Conservation (phyloP, 495 filamentous ascomycete species). For the Hyaloscypha hepaticicola region DNA sequence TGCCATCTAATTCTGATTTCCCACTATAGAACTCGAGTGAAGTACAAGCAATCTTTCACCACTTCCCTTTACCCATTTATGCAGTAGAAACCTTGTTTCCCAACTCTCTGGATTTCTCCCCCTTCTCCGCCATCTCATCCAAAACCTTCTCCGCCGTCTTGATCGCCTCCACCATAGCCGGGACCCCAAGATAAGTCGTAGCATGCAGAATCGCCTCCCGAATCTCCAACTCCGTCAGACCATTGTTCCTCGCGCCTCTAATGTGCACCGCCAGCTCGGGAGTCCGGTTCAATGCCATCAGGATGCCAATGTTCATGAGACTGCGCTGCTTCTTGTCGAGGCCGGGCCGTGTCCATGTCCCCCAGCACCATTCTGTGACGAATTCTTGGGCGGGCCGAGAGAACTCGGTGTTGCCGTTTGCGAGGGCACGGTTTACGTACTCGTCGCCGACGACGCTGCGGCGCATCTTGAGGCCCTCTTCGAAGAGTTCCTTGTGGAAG, state of each 20-base stretch:
- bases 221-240: constrained; percentile 52
- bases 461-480: constrained; percentile 53
- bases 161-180: constrained; percentile 56
- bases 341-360: constrained; percentile 53
- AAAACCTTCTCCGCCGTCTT: constrained; percentile 40
- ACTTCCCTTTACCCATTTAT: too few species aligned
- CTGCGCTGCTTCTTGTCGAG: constrained; percentile 53
- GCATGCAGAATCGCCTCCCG: constrained; percentile 54
- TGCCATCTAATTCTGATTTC: too few species aligned
- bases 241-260: constrained; percentile 55
- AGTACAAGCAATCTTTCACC: neutral
- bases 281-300: constrained; percentile 51
- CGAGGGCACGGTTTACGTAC: constrained; percentile 49
- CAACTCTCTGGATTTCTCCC: constrained; percentile 34
- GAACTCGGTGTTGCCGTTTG: constrained; percentile 47
- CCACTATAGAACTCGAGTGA: too few species aligned
- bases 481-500: constrained; percentile 50
- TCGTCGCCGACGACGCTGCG: constrained; percentile 49
- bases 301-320: constrained; percentile 55
- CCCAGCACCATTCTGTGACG: constrained; percentile 55
- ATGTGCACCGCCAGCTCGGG: constrained; percentile 53
- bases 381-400: constrained; percentile 50
- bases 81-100: constrained; percentile 21
- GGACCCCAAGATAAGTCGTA: constrained; percentile 54
- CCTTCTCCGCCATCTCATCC: constrained; percentile 40